Evolutionary conservation across 495 filamentous ascomycete species (phyloP), one percentile per base, ranked within the genome.

Genomic region (Aspergillus funiculosus): DNA sequence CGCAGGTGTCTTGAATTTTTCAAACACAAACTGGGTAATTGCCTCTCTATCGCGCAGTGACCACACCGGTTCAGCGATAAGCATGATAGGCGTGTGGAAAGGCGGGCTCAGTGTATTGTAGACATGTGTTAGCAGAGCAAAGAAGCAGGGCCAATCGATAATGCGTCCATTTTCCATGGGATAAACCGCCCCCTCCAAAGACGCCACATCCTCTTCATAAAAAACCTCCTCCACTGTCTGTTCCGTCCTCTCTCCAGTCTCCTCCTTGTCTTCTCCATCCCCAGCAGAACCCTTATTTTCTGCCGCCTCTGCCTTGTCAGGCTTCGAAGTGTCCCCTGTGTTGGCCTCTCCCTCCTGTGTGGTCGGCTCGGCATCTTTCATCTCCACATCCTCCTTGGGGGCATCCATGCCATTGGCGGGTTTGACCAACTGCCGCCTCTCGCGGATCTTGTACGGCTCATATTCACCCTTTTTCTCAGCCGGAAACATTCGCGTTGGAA

Each of bases 401-500:
- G 64, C 46, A 22, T 58, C 52, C 39, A 48, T 44, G 43, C 46
- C 57, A 56, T 68, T 69, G 52, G 24, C 64, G 28, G 66, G 50
- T 27, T 75, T 67, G 36, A 62, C 68, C 43, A 72, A 63, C 62
- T 82, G 86, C 60, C 75, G 76, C 19, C 76, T 71, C 68, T 85
- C 83, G 30, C 80, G 84, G 6, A 94, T 82, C 58, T 83, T 86
- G 56, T 85, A 82, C 8, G 90, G 89, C 52, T 89, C 86, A 70
- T 76, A 98, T 58, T 91, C 81, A 31, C 85, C 85, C 51, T 74
- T 71, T 44, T 86, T 83, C 35, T 87, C 80, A 19, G 82, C 86
- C 3, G 80, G 80, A 62, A 97, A 98, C 89, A 98, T 94, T 70
- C 92, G 85, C 55, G 90, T 94, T 13, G 83, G 79, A 53, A 96